Evolutionary conservation across 208 protist species (phyloP).

Genomic region (Strigomonas culicis): DNA sequence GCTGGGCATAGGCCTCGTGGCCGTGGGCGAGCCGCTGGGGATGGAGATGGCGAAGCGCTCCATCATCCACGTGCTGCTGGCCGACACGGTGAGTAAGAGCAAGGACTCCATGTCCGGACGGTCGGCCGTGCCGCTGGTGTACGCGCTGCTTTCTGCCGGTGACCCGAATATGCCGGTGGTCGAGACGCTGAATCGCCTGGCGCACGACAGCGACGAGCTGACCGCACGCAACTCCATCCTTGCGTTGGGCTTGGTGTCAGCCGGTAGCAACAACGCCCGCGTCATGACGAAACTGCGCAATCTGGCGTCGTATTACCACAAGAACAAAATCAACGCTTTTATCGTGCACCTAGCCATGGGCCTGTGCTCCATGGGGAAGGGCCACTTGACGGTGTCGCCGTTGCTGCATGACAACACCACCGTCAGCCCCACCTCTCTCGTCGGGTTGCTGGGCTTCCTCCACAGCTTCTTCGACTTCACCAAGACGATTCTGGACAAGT

Average conservation of each 20-base stretch:
- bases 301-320: slow-evolving; percentile 96
- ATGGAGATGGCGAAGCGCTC: slow-evolving; percentile 96
- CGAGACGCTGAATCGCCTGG: slow-evolving; percentile 97
- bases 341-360: slow-evolving; percentile 91
- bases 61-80: slow-evolving; percentile 96
- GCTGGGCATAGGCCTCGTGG: slow-evolving; percentile 97
- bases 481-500: slow-evolving; percentile 91
- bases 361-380: slow-evolving; percentile 98
- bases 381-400: slow-evolving; percentile 96
- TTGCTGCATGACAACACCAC: slow-evolving; percentile 92
- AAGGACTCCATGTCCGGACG: slow-evolving; percentile 77
- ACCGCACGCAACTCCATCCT: slow-evolving; percentile 96
- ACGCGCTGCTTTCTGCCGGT: slow-evolving; percentile 95
- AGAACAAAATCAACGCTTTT: slow-evolving; percentile 87
- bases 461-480: slow-evolving; percentile 92
- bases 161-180: slow-evolving; percentile 96
- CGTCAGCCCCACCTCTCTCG: slow-evolving; percentile 82
- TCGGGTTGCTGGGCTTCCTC: slow-evolving; percentile 92
- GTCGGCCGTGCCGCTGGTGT: slow-evolving; percentile 97
- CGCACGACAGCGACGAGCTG: slow-evolving; percentile 95
- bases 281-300: slow-evolving; percentile 94
- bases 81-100: slow-evolving; percentile 82
- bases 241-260: slow-evolving; percentile 94
- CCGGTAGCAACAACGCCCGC: slow-evolving; percentile 98
- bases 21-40: slow-evolving; percentile 98